Evolutionary conservation across 164 flowering plant genomes (phyloP).

Genomic region (Amborella trichopoda): DNA sequence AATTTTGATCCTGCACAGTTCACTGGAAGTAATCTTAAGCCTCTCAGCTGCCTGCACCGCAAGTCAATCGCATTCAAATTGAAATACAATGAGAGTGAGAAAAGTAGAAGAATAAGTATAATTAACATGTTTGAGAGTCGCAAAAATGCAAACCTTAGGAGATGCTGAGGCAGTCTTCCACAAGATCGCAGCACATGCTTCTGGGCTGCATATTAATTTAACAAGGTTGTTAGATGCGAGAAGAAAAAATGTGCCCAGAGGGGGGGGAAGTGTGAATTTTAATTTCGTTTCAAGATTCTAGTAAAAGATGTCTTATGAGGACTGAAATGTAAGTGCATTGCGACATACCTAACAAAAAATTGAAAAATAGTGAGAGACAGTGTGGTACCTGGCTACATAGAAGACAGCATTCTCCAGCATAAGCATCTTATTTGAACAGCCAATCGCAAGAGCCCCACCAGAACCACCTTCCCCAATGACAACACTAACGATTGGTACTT

Average conservation of each 20-base stretch:
- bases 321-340: no score
- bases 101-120: no score
- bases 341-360: no score
- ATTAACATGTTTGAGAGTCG: no score
- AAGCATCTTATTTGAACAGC: slow-evolving; percentile 22
- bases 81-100: no score
- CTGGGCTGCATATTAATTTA: slow-evolving; percentile 16
- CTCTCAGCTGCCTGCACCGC: slow-evolving; percentile 22
- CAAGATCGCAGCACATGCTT: slow-evolving; percentile 27
- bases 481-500: slow-evolving; percentile 20
- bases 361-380: no score
- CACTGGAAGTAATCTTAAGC: slow-evolving; percentile 20
- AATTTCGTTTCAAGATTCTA: no score
- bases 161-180: slow-evolving; percentile 24
- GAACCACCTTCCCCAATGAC: slow-evolving; percentile 30
- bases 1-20: slow-evolving; percentile 16
- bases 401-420: slow-evolving; percentile 24
- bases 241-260: no score
- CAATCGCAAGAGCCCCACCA: slow-evolving; percentile 33
- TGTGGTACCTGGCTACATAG: slow-evolving; percentile 26
- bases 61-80: background rate
- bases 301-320: no score
- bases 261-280: no score
- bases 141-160: slow-evolving; percentile 22
- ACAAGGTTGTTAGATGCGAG: no score